Percentiles rank a stretch among this genome's conserved stretches.
These are phyloP conservation scores for Didymellaceae sp. DNA, from an alignment of 2,329 filamentous ascomycete genomes.

Conservation along the genomic window DNA sequence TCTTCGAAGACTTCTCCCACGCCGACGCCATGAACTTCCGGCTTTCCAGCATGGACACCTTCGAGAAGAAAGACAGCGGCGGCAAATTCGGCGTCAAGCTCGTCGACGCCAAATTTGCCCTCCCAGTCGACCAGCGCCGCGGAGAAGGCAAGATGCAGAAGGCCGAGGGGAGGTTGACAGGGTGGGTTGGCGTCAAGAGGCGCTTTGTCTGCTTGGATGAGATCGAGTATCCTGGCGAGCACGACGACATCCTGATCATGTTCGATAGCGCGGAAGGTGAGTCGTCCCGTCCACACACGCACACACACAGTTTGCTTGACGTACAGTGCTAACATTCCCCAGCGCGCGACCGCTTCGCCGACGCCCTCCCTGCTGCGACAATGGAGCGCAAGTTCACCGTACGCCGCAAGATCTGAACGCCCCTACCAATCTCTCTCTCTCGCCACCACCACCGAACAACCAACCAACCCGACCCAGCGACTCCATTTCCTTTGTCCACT, in stretches of 20 bases:
- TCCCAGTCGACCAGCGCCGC: constrained; percentile 66
- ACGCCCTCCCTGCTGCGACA: constrained; percentile 54
- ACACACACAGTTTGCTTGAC: too few relatives aligned
- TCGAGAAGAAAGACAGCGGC: constrained; percentile 65
- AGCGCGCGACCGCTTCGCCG: constrained; percentile 56
- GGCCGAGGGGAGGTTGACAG: constrained; percentile 56
- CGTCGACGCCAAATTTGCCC: constrained; percentile 87
- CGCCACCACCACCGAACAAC: background rate
- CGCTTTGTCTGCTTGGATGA: constrained; percentile 85
- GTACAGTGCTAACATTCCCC: constrained; percentile 28
- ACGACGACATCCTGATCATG: constrained; percentile 85
- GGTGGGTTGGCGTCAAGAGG: constrained; percentile 63
- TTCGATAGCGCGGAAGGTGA: constrained; percentile 82
- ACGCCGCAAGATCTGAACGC: constrained; percentile 47
- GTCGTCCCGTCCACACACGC: constrained; percentile 33
- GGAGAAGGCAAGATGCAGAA: constrained; percentile 58
- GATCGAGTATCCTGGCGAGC: constrained; percentile 87
- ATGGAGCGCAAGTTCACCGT: constrained; percentile 52
- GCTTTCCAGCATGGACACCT: constrained; percentile 82
- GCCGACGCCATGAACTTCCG: constrained; percentile 89
- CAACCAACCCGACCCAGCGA: too few relatives aligned
- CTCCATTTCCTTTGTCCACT: background rate
- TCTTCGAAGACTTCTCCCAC: constrained; percentile 87
- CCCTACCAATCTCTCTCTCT: background rate
- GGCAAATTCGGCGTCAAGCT: constrained; percentile 75